Conservation (phyloP, 352 stramenopile genomes). For the Globisporangium heterothallicum region DNA sequence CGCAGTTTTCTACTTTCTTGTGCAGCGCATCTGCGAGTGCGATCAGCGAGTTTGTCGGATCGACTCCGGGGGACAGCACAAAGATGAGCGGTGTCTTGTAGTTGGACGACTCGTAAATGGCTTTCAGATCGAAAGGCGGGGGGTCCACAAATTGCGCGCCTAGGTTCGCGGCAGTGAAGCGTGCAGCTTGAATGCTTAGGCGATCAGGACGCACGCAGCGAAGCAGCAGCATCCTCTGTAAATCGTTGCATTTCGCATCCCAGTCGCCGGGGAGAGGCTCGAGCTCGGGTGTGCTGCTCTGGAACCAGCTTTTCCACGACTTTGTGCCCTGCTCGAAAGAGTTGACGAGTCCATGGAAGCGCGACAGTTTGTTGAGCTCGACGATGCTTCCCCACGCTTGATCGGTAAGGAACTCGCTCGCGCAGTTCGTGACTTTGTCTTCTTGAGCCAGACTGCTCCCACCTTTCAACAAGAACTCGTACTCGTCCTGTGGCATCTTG, state of each 20-base stretch:
- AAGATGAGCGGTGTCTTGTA: slow-evolving; percentile 93
- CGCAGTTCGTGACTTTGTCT: slow-evolving; percentile 77
- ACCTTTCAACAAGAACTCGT: slow-evolving; percentile 93
- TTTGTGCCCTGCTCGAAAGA: slow-evolving; percentile 88
- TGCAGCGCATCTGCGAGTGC: slow-evolving; percentile 74
- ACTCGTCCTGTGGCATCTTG: slow-evolving; percentile 91
- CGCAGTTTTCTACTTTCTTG: slow-evolving; percentile 89
- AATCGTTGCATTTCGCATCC: slow-evolving; percentile 90
- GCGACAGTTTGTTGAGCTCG: slow-evolving; percentile 87
- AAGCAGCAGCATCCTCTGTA: slow-evolving; percentile 93
- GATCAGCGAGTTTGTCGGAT: slow-evolving; percentile 92
- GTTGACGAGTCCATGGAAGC: slow-evolving; percentile 86
- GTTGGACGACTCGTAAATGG: slow-evolving; percentile 86
- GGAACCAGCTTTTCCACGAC: slow-evolving; percentile 79
- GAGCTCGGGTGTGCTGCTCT: slow-evolving; percentile 86
- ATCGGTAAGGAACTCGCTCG: slow-evolving; percentile 84
- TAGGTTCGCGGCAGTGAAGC: slow-evolving; percentile 90
- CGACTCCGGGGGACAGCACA: slow-evolving; percentile 92
- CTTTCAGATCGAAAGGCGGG: slow-evolving; percentile 89
- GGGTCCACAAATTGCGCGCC: slow-evolving; percentile 91
- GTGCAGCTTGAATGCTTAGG: slow-evolving; percentile 87
- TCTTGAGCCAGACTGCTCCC: slow-evolving; percentile 58
- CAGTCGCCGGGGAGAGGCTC: slow-evolving; percentile 89
- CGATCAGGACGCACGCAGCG: slow-evolving; percentile 90
- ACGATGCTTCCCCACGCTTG: slow-evolving; percentile 87